A percentile compares a stretch with the other conserved stretches of the same genome.
Conservation (phyloP, 805 yeast genomes). For the Nadsonia fulvescens region DNA sequence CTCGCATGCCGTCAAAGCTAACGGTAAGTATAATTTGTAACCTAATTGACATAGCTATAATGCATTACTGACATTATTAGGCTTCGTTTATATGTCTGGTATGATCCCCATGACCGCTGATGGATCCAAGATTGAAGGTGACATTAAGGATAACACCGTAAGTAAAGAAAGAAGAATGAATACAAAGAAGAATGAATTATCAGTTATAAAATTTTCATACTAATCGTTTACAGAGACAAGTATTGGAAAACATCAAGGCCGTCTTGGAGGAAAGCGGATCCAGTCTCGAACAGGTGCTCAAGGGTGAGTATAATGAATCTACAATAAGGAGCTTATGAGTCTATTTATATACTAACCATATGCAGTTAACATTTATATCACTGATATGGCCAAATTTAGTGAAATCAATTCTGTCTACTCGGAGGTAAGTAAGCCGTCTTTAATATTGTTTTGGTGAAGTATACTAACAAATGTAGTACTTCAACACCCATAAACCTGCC, state of each 20-base stretch:
- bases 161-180: no score
- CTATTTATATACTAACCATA: no score
- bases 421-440: no score
- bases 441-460: no score
- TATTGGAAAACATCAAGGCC: slow-evolving; percentile 19
- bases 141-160: slow-evolving; percentile 22
- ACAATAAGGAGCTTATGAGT: no score
- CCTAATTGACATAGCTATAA: neutral
- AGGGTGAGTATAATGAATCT: no score
- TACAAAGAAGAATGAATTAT: no score
- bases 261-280: slow-evolving; percentile 70
- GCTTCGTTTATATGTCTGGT: slow-evolving; percentile 74
- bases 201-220: no score
- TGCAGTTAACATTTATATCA: slow-evolving; percentile 66
- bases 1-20: slow-evolving; percentile 78
- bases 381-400: slow-evolving; percentile 68
- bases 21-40: slow-evolving; percentile 19
- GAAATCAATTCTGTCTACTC: slow-evolving; percentile 67
- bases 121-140: slow-evolving; percentile 49
- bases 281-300: slow-evolving; percentile 56
- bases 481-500: slow-evolving; percentile 35
- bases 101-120: slow-evolving; percentile 71
- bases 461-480: no score
- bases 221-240: no score
- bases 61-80: slow-evolving; percentile 14